A percentile compares a stretch with the other conserved stretches of the same genome.
These are phyloP conservation scores for Drosera capensis DNA, from an alignment of 148 eudicot species.

Conservation along the genomic window DNA sequence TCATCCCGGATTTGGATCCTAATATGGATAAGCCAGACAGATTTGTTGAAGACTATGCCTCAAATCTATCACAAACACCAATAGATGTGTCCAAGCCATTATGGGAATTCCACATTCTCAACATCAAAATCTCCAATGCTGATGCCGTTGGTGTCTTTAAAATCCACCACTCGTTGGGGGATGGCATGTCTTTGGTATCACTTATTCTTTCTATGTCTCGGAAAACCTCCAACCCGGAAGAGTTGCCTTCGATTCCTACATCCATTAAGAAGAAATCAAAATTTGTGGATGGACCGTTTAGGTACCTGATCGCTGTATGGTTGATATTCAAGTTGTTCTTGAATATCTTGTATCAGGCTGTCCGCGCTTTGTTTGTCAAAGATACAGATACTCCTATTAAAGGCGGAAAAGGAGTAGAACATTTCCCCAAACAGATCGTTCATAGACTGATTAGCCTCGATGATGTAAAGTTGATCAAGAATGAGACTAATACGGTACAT, in stretches of 20 bases:
- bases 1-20: constrained; percentile 26
- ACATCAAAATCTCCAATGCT: constrained; percentile 37
- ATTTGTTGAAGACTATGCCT: constrained; percentile 38
- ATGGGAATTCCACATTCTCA: constrained; percentile 62
- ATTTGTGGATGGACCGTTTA: not conserved
- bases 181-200: constrained; percentile 55
- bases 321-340: constrained; percentile 8
- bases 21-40: constrained; percentile 29
- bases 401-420: constrained; percentile 6
- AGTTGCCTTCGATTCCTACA: constrained; percentile 28
- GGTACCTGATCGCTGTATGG: constrained; percentile 3
- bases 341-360: constrained; percentile 7
- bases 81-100: constrained; percentile 46
- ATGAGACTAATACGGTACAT: constrained; percentile 11
- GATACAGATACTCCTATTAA: constrained; percentile 15
- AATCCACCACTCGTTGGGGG: constrained; percentile 61
- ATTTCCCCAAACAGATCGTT: constrained; percentile 9
- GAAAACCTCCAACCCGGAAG: constrained; percentile 28
- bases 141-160: constrained; percentile 15
- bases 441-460: constrained; percentile 9
- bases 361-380: constrained; percentile 11
- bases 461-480: constrained; percentile 17
- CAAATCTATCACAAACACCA: constrained; percentile 19
- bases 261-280: not conserved
- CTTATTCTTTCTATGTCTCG: constrained; percentile 41